Conservation (phyloP, 169 alveolate species). For the Plasmodium inui region DNA sequence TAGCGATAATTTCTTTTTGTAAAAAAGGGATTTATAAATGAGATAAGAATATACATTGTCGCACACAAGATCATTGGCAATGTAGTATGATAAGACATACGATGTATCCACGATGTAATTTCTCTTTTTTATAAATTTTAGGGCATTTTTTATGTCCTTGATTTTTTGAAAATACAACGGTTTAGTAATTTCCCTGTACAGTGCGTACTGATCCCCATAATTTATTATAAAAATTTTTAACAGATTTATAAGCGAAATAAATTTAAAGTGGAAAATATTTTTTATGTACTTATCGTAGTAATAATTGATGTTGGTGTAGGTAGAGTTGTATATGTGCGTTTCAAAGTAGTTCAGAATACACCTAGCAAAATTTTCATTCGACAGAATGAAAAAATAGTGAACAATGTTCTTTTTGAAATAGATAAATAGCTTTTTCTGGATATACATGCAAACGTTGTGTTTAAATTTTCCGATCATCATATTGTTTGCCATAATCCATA, state of each 20-base stretch:
- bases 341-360: constrained; percentile 44
- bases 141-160: constrained; percentile 21
- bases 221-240: constrained; percentile 50
- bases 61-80: constrained; percentile 17
- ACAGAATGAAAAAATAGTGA: constrained; percentile 52
- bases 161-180: constrained; percentile 59
- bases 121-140: constrained; percentile 20
- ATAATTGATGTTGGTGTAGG: constrained; percentile 61
- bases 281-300: constrained; percentile 61
- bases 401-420: constrained; percentile 63
- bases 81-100: constrained; percentile 40
- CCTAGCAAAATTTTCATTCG: constrained; percentile 59
- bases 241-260: constrained; percentile 59
- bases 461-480: constrained; percentile 48
- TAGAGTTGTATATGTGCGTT: constrained; percentile 64
- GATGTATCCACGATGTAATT: constrained; percentile 54
- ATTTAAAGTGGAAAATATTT: constrained; percentile 41
- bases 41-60: constrained; percentile 56
- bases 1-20: constrained; percentile 52
- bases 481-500: constrained; percentile 41
- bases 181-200: constrained; percentile 52
- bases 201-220: constrained; percentile 29
- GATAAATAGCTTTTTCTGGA: constrained; percentile 46
- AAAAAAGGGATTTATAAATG: constrained; percentile 56
- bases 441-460: constrained; percentile 18